Evolutionary conservation across 2,329 filamentous ascomycete species (phyloP).

Genomic region (Fusarium heterosporum): DNA sequence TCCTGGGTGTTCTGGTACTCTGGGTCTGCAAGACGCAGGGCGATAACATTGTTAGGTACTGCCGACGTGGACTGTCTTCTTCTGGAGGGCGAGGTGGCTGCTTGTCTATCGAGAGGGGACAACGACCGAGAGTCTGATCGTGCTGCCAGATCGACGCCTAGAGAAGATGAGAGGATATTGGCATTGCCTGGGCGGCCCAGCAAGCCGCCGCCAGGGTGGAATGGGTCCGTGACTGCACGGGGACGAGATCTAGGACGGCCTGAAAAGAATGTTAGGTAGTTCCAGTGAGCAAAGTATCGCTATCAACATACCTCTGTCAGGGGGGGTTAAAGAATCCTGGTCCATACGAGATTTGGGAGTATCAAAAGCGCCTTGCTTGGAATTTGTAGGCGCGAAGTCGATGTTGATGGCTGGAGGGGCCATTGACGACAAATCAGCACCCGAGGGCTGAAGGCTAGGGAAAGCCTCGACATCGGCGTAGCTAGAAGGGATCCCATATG

Average conservation of each 20-base stretch:
- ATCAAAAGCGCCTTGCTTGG: conserved; percentile 50
- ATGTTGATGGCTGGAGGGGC: conserved; percentile 95
- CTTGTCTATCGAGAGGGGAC: conserved; percentile 68
- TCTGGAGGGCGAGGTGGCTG: conserved; percentile 51
- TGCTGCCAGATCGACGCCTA: conserved; percentile 58
- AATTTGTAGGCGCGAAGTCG: conserved; percentile 84
- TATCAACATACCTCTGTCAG: conserved; percentile 70
- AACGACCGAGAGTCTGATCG: conserved; percentile 65
- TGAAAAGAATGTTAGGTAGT: conserved; percentile 44
- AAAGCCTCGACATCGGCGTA: conserved; percentile 64
- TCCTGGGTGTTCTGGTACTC: conserved; percentile 77
- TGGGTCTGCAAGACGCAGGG: conserved; percentile 91
- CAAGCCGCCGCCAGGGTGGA: conserved; percentile 60
- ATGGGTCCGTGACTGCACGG: conserved; percentile 70
- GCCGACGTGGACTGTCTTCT: conserved; percentile 72
- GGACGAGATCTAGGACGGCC: conserved; percentile 63
- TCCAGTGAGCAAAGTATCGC: conserved; percentile 1
- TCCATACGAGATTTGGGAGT: conserved; percentile 73
- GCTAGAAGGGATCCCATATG: conserved; percentile 52
- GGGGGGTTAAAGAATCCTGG: conserved; percentile 85
- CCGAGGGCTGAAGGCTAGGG: conserved; percentile 61
- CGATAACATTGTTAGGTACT: conserved; percentile 75
- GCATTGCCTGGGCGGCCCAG: conserved; percentile 56
- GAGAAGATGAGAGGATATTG: conserved; percentile 63
- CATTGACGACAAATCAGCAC: conserved; percentile 75